Evolutionary conservation across 2,329 filamentous ascomycete genomes (phyloP).

Genomic region (Xylaria multiplex): DNA sequence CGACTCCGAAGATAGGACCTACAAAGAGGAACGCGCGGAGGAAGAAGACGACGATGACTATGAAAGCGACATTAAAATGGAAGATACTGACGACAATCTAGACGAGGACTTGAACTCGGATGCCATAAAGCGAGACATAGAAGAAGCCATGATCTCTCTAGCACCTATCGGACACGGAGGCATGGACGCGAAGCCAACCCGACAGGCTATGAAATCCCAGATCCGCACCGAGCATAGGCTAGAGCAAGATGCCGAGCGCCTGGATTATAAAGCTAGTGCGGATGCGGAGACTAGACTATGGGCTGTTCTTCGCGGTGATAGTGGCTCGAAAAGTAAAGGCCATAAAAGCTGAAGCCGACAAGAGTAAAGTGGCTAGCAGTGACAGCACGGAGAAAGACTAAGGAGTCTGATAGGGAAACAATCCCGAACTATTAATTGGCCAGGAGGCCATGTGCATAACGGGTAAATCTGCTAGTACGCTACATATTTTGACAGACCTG

Average conservation of each 20-base stretch:
- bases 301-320: constrained; percentile 38
- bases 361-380: not conserved
- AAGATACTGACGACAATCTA: constrained; percentile 47
- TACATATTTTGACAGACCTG: not conserved
- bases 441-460: not conserved
- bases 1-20: constrained; percentile 25
- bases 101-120: constrained; percentile 25
- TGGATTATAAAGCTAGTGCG: constrained; percentile 37
- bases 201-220: constrained; percentile 35
- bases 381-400: not conserved
- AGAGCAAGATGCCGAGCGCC: constrained; percentile 42
- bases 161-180: constrained; percentile 26
- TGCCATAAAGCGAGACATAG: constrained; percentile 39
- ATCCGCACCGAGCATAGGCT: constrained; percentile 44
- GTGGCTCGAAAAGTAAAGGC: not conserved
- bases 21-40: constrained; percentile 33
- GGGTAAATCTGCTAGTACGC: not conserved
- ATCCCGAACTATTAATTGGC: not conserved
- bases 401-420: not conserved
- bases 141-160: constrained; percentile 44
- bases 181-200: constrained; percentile 31
- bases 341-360: not conserved
- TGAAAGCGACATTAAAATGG: constrained; percentile 19
- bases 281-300: constrained; percentile 45
- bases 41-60: constrained; percentile 7